Base-by-base conservation (phyloP, 2,329 filamentous ascomycete genomes). In the Alternaria conjuncta region DNA sequence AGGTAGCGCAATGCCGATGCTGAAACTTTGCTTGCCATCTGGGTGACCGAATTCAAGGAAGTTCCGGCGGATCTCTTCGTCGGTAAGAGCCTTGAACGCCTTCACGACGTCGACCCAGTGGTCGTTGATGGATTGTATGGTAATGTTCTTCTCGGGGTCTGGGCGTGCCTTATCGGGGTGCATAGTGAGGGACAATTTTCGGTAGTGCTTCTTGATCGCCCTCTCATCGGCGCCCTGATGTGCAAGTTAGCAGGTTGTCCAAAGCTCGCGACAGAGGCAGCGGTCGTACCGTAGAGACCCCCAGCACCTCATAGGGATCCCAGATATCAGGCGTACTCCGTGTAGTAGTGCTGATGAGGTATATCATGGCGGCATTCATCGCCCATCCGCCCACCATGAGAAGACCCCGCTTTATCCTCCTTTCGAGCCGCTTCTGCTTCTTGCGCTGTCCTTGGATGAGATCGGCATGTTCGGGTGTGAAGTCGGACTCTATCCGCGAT, bases 1-100 rank as follows among this genome's bases (percentile, higher is more conserved):
- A 49, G 96, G 96, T 49, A 99, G 87, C 49, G 95, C 96, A 70
- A 99, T 99, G 68, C 96, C 95, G 76, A 99, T 98, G 82, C 94
- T 97, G 82, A 94, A 96, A 79, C 94, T 95, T 83, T 99, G 96
- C 86, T 97, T 98, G 78, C 96, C 96, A 79, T 99, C 96, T 7
- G 96, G 96, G 80, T 99, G 94, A 60, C 96, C 96, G 75, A 92
- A 99, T 80, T 97, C 92, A 57, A 97, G 90, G 81, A 92, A 99
- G 84, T 99, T 99, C 83, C 97, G 97, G 76, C 96, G 92, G 65
- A 98, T 88, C 45, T 98, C 96, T 82, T 99, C 96, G 77, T 99
- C 96, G 5, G 96, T 99, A 53, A 99, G 87, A 4, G 96, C 92
- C 82, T 99, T 97, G 87, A 97, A 99, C 7, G 96, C 96, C 84